These are phyloP conservation scores for Calonectria fujianensis DNA, from an alignment of 2,329 filamentous ascomycete genomes.

Conservation along the genomic window DNA sequence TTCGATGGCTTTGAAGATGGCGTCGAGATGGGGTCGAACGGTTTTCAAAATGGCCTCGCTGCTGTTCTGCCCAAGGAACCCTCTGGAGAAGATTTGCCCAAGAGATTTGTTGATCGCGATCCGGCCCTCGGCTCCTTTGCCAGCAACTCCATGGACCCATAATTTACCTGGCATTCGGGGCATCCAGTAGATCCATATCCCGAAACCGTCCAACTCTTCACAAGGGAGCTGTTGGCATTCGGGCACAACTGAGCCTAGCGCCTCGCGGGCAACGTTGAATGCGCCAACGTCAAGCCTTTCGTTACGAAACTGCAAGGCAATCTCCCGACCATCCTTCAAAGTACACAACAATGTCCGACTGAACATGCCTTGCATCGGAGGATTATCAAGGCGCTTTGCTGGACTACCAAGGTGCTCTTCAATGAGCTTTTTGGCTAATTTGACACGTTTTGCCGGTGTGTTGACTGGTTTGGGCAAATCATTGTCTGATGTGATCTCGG, in stretches of 20 bases:
- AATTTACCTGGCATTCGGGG: neutral
- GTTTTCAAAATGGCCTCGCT: neutral
- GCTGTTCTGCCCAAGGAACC: neutral
- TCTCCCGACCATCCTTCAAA: neutral
- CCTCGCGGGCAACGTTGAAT: neutral
- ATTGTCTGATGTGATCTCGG: neutral
- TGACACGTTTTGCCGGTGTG: neutral
- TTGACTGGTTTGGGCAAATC: neutral
- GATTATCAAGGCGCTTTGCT: neutral
- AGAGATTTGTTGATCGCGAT: neutral
- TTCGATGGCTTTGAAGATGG: neutral
- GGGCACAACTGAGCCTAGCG: neutral
- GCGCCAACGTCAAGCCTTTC: neutral
- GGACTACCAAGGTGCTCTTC: neutral
- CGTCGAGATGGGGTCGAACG: neutral
- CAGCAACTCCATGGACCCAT: neutral
- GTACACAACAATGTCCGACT: neutral
- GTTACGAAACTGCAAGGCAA: neutral
- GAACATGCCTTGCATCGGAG: constrained; percentile 1
- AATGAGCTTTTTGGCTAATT: neutral
- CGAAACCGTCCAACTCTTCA: no score
- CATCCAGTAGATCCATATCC: no score
- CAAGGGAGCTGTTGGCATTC: no score
- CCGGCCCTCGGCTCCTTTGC: neutral
- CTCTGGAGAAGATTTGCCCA: neutral